Evolutionary conservation across 2,329 filamentous ascomycete species (phyloP).

Genomic region (Huntiella savannae): DNA sequence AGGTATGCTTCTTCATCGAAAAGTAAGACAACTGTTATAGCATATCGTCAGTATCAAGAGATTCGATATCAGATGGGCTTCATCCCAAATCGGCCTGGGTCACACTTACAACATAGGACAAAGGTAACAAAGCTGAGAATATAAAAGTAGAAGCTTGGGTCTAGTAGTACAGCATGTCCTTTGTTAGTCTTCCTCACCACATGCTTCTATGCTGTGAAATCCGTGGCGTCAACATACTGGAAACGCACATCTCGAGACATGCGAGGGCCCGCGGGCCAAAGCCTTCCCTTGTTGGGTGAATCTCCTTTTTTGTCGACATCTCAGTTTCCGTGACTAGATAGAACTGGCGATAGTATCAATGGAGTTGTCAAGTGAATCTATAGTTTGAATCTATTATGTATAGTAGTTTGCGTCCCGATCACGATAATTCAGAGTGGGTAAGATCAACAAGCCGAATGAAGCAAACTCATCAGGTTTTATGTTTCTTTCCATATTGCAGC

Average conservation of each 20-base stretch:
- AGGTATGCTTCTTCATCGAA: background rate
- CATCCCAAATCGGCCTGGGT: background rate
- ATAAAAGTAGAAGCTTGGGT: slow-evolving; percentile 4
- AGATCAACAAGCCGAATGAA: too few species aligned
- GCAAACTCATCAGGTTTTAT: too few species aligned
- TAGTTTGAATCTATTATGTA: too few species aligned
- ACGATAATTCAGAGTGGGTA: too few species aligned
- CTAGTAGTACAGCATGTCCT: slow-evolving; percentile 1
- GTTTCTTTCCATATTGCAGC: too few species aligned
- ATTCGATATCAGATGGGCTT: background rate
- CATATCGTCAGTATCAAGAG: background rate
- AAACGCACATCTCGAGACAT: slow-evolving; percentile 1
- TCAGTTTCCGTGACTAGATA: too few species aligned
- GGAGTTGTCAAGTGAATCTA: too few species aligned
- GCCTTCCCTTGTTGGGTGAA: too few species aligned
- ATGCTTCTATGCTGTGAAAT: background rate
- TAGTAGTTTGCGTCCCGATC: too few species aligned
- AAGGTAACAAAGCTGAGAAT: slow-evolving; percentile 3
- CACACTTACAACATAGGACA: slow-evolving; percentile 3
- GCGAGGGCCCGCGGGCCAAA: too few species aligned
- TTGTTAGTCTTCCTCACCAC: background rate
- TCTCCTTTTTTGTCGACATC: too few species aligned
- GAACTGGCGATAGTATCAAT: too few species aligned
- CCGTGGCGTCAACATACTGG: slow-evolving; percentile 3
- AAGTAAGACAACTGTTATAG: background rate